A percentile compares a stretch with the other conserved stretches of the same genome.
phyloP scores from a whole-genome alignment of 164 flowering plant species.

The Vitis rotundifolia region DNA sequence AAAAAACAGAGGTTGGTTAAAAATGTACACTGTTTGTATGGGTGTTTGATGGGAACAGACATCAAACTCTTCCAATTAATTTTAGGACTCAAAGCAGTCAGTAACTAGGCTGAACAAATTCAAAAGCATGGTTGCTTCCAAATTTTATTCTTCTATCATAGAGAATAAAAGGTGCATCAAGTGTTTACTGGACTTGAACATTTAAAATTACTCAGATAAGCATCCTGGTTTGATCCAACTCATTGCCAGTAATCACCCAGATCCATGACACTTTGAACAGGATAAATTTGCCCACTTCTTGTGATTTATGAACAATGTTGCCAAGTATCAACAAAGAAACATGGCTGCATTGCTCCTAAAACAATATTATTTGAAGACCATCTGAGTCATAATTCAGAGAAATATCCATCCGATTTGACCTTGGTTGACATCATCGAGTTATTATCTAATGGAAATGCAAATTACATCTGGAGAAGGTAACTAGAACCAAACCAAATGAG shows the following conservation, averaged over 20 bases:
- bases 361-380: background rate
- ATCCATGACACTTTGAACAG: background rate
- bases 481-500: background rate
- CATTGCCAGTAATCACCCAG: background rate
- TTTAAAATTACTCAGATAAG: too few relatives aligned
- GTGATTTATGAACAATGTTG: background rate
- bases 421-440: too few relatives aligned
- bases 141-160: background rate
- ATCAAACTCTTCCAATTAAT: background rate
- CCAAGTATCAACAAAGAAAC: background rate
- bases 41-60: background rate
- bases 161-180: background rate
- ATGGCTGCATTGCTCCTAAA: background rate
- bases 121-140: too few relatives aligned
- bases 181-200: background rate
- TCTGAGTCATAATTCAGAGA: background rate
- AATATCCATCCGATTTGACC: too few relatives aligned
- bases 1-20: conserved; percentile 8
- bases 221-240: background rate
- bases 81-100: background rate
- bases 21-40: background rate
- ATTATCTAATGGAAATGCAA: too few relatives aligned
- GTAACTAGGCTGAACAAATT: background rate
- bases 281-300: background rate
- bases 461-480: background rate